Evolutionary conservation across 495 filamentous ascomycete species (phyloP).

Genomic region (Hypoxylon trugodes): DNA sequence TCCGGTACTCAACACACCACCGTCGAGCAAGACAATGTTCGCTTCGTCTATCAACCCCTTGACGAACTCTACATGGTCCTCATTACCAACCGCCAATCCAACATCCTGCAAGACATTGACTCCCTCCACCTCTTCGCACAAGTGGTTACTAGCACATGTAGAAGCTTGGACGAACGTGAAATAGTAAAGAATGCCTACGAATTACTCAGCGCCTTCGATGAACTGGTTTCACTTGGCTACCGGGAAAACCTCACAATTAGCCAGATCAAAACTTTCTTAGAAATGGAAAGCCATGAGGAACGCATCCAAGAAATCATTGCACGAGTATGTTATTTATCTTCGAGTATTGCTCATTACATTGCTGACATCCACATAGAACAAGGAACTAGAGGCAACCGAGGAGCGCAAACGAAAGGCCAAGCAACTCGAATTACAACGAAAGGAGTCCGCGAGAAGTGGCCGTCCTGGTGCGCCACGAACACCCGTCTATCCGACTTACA

Average conservation of each 20-base stretch:
- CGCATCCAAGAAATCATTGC: constrained; percentile 98
- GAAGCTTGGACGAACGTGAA: constrained; percentile 92
- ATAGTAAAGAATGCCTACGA: constrained; percentile 95
- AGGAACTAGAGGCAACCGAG: constrained; percentile 96
- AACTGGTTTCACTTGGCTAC: constrained; percentile 93
- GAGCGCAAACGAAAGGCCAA: constrained; percentile 98
- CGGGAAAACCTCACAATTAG: constrained; percentile 91
- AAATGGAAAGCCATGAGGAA: constrained; percentile 99
- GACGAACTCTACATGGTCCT: constrained; percentile 99
- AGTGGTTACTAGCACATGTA: constrained; percentile 95
- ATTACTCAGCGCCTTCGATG: constrained; percentile 93
- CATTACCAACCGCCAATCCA: constrained; percentile 98
- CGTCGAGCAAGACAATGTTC: constrained; percentile 98
- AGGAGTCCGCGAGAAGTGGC: constrained; percentile 74
- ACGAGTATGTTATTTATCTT: constrained; percentile 63
- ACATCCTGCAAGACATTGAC: constrained; percentile 98
- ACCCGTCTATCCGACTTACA: constrained; percentile 89
- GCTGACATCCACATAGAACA: constrained; percentile 72
- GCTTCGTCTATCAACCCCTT: constrained; percentile 97
- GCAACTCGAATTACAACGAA: constrained; percentile 97
- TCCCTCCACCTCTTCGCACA: constrained; percentile 97
- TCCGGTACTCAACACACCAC: constrained; percentile 96
- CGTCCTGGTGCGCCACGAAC: constrained; percentile 67
- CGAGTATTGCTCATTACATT: not conserved
- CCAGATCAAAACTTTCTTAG: constrained; percentile 98